Evolutionary conservation across 78 protist species (phyloP), one percentile per base, ranked within the genome.

Genomic region (Bodo saltans): DNA sequence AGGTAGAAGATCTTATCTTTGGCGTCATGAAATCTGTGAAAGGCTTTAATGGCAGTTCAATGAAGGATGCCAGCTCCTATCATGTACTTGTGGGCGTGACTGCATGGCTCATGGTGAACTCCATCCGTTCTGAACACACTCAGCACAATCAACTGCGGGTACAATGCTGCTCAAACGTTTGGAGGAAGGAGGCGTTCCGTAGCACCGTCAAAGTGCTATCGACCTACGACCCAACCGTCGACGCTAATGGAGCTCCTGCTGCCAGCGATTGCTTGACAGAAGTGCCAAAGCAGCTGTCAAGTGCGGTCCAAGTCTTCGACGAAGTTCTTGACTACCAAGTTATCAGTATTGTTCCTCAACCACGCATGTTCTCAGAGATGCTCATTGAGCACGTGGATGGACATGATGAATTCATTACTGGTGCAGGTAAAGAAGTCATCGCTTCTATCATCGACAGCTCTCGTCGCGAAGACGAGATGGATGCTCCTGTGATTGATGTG

Each of bases 91-190:
- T 8, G 71, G 79, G 0, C n/a, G 70, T 79, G 39, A 21, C 52
- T 12, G 92, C 92, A 68, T 88, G 92, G 92, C 92, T 88, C 37
- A 37, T 85, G 34, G 71, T 88, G 37, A 88, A 88, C 85, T 79
- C 84, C 37, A 84, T 88, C 86, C 68, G 86, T 34, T 26, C 87
- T 32, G 92, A 88, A 83, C 26, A 69, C 60, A 69, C 84, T 70
- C 92, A 88, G 87, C 69, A 70, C 80, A 37, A 33, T 85, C 73
- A 78, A 83, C 85, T 86, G 39, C 41, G 84, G 47, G 68, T n/a
- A 25, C 88, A 85, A 72, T 34, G 37, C 29, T 33, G 69, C 47
- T 33, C 73, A 40, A 83, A 81, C 79, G 84, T 83, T 12, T 82
- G 76, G 83, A 70, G 87, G 26, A 74, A 78, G 78, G 25, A 27